These are phyloP conservation scores for Tolypocladium pustulatum DNA, from an alignment of 2,329 filamentous ascomycete species.

Conservation along the genomic window DNA sequence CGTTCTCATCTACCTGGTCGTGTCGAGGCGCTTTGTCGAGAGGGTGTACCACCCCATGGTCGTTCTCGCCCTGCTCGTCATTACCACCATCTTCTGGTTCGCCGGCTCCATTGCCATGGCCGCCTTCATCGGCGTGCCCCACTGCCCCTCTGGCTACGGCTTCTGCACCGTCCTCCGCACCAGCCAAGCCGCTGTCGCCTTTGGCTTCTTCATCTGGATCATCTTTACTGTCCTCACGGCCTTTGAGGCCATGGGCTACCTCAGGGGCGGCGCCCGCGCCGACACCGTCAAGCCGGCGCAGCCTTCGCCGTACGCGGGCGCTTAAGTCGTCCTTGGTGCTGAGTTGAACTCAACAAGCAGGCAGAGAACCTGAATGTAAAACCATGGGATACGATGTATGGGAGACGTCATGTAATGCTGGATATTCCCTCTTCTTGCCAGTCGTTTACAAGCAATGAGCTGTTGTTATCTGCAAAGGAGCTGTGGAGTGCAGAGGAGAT, in stretches of 20 bases:
- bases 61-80: conserved; percentile 54
- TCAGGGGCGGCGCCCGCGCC: conserved; percentile 20
- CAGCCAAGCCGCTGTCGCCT: conserved; percentile 52
- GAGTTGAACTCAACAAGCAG: too few relatives aligned
- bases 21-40: conserved; percentile 54
- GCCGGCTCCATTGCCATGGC: conserved; percentile 72
- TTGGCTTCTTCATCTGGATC: conserved; percentile 55
- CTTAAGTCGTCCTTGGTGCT: not conserved
- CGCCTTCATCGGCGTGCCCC: conserved; percentile 46
- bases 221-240: conserved; percentile 36
- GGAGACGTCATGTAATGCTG: not conserved
- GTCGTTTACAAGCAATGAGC: not conserved
- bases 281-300: conserved; percentile 13
- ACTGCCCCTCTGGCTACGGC: conserved; percentile 34
- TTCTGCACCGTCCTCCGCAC: conserved; percentile 39
- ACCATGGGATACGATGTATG: not conserved
- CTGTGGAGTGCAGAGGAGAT: not conserved
- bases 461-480: not conserved
- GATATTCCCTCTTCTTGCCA: not conserved
- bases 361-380: too few relatives aligned
- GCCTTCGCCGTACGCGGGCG: not conserved
- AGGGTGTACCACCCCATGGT: conserved; percentile 52
- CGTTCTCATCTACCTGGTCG: conserved; percentile 56
- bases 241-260: conserved; percentile 33
- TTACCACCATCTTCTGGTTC: conserved; percentile 87